phyloP scores from a whole-genome alignment of 257 asterid species.

The Asclepias syriaca region DNA sequence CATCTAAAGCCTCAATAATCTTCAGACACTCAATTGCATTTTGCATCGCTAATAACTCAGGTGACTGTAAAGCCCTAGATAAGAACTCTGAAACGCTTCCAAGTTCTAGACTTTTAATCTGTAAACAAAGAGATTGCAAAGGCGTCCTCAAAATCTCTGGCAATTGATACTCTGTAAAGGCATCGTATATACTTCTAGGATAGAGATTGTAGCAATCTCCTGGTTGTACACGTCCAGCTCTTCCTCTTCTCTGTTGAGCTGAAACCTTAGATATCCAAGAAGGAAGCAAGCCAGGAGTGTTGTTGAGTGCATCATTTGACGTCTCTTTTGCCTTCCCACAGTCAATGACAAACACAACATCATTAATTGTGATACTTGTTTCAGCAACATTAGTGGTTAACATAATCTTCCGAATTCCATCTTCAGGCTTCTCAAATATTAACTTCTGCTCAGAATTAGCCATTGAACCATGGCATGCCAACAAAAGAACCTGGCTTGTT shows the following conservation, averaged over 20 bases:
- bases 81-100: slow-evolving; percentile 85
- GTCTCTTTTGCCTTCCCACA: slow-evolving; percentile 97
- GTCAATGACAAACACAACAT: slow-evolving; percentile 77
- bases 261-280: slow-evolving; percentile 93
- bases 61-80: too few relatives aligned
- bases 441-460: slow-evolving; percentile 85
- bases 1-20: too few relatives aligned
- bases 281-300: slow-evolving; percentile 96
- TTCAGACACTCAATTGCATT: too few relatives aligned
- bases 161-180: slow-evolving; percentile 76
- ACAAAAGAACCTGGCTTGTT: slow-evolving; percentile 55
- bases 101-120: slow-evolving; percentile 83
- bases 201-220: slow-evolving; percentile 95
- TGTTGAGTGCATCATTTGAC: slow-evolving; percentile 88
- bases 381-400: slow-evolving; percentile 94
- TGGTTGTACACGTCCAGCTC: slow-evolving; percentile 99
- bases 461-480: too few relatives aligned
- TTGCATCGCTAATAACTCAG: too few relatives aligned
- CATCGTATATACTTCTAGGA: slow-evolving; percentile 79
- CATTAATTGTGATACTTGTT: slow-evolving; percentile 92
- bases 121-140: slow-evolving; percentile 91
- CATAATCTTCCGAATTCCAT: slow-evolving; percentile 80
- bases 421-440: slow-evolving; percentile 75
- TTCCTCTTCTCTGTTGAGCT: slow-evolving; percentile 95
- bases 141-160: slow-evolving; percentile 97